Conservation (phyloP, 2,329 filamentous ascomycete genomes). For the Phialemonium atrogriseum region DNA sequence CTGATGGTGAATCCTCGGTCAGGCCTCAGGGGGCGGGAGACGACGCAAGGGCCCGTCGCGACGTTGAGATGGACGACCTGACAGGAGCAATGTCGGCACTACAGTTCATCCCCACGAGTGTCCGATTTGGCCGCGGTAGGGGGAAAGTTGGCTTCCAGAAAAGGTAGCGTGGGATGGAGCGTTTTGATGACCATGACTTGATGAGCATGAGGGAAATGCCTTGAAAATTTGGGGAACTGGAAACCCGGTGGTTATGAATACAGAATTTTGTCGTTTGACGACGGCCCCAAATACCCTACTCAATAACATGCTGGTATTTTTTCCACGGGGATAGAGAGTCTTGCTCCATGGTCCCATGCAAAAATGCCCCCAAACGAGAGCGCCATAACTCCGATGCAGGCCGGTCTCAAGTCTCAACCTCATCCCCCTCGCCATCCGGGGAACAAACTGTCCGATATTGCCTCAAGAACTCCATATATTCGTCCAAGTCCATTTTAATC, state of each 20-base stretch:
- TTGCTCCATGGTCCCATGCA: too few species aligned
- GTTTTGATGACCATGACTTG: not conserved
- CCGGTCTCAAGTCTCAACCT: constrained; percentile 9
- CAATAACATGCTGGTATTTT: too few species aligned
- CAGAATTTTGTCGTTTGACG: too few species aligned
- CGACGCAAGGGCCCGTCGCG: constrained; percentile 13
- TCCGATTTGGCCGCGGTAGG: constrained; percentile 55
- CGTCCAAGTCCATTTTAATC: constrained; percentile 43
- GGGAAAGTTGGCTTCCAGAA: constrained; percentile 45
- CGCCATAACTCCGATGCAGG: too few species aligned
- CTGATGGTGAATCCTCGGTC: not conserved
- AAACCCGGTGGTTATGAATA: too few species aligned
- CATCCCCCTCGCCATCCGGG: not conserved
- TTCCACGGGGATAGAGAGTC: too few species aligned
- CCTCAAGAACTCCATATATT: not conserved
- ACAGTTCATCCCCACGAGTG: constrained; percentile 59
- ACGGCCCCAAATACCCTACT: too few species aligned
- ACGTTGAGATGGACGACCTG: constrained; percentile 54
- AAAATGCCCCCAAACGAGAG: too few species aligned
- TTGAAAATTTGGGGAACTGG: constrained; percentile 2
- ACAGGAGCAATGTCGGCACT: constrained; percentile 62
- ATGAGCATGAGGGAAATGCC: constrained; percentile 3
- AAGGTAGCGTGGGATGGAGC: constrained; percentile 20
- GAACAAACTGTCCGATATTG: not conserved
- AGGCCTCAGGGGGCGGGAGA: not conserved